Evolutionary conservation across 202 grass and related monocot genomes (phyloP).

Genomic region (Elaeis oleifera): DNA sequence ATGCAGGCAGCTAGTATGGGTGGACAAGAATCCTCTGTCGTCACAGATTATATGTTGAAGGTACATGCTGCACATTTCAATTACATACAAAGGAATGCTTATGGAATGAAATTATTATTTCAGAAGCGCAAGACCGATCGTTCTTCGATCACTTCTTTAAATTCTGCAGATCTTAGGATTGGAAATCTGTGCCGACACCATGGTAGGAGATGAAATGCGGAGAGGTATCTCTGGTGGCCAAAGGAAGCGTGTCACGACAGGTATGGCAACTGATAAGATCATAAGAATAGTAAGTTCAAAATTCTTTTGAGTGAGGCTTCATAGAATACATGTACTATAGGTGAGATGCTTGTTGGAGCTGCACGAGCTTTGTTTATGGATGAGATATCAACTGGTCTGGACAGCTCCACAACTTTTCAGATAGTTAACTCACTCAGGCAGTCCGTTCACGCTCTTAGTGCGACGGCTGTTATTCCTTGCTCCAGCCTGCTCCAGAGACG

Average conservation of each 20-base stretch:
- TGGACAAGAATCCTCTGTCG: conserved; percentile 51
- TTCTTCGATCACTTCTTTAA: no score
- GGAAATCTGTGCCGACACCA: conserved; percentile 9
- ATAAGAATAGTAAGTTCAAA: no score
- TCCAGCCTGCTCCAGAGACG: conserved; percentile 26
- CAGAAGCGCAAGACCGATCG: no score
- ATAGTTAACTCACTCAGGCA: conserved; percentile 11
- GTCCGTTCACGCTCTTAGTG: conserved; percentile 3
- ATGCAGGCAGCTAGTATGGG: conserved; percentile 50
- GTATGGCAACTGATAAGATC: background rate
- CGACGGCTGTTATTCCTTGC: conserved; percentile 13
- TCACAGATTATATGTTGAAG: conserved; percentile 84
- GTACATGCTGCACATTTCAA: conserved; percentile 2
- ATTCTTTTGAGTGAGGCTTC: no score
- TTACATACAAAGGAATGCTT: no score
- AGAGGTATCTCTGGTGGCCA: conserved; percentile 21
- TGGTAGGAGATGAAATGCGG: conserved; percentile 15
- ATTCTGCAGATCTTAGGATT: no score
- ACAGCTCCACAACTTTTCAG: conserved; percentile 15
- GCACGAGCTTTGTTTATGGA: conserved; percentile 15
- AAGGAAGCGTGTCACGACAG: conserved; percentile 18
- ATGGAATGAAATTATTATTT: no score
- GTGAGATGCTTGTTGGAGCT: conserved; percentile 19
- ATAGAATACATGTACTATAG: background rate
- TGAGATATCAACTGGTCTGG: conserved; percentile 19